Evolutionary conservation across 805 yeast genomes (phyloP), one percentile per base, ranked within the genome.

Genomic region (Suhomyces sp.): DNA sequence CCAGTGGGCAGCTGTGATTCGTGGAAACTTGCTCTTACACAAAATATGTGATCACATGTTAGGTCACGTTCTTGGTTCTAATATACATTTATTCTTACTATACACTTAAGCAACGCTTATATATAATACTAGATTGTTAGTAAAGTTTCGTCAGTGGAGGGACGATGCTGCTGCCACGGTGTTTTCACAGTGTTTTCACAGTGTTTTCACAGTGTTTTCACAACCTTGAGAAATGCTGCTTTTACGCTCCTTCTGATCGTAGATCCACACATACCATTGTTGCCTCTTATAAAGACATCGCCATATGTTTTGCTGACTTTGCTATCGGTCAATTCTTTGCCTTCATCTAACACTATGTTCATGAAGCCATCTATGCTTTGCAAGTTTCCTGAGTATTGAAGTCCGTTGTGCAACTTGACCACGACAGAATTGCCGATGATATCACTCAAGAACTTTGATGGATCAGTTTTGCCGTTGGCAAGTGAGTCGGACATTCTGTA

Each of bases 321-420:
- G 45, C 76, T 75, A 6, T 80, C 80, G 48, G 82, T 81, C 44
- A 71, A 68, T 64, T 94, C 99, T 45, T 82, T 77, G 3, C 96
- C 83, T 54, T 84, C 79, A 50, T 87, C 90, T 57, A 94, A 77
- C 2, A 93, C 96, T 46, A 94, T 86, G 71, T 94, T 94, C 97
- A 94, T 91, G 74, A 85, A 94, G 7, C 98, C 98, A 66, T 94
- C 99, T 52, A 94, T 92, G 40, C 97, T 89, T 60, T 89, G 93
- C 56, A 89, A 77, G 47, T 71, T 75, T 6, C 87, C 78, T 13
- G 65, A 57, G 69, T 90, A 94, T 53, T 89, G 89, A 55, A 92
- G 84, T 12, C 97, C 98, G 33, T 94, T 88, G 65, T 86, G 82
- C 50, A 92, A 80, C 67, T 88, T 90, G 25, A 94, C 97, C 39